Evolutionary conservation across 257 asterid genomes (phyloP), one percentile per base, ranked within the genome.

Genomic region (Nicotiana tabacum): DNA sequence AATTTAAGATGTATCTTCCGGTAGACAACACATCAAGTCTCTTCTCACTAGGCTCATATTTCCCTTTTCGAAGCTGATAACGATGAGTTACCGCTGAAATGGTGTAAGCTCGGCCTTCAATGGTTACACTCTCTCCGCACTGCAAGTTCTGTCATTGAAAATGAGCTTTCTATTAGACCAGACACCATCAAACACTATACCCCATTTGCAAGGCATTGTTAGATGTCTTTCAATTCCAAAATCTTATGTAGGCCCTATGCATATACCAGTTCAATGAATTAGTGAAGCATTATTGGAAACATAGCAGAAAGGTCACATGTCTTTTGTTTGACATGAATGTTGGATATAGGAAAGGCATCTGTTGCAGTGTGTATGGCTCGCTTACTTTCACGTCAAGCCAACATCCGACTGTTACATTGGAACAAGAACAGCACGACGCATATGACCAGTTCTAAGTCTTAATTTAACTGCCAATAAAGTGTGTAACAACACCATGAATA

Each of bases 61-160:
- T 96, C 76, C 99, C 99, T 90, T 90, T 96, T 24, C 99, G 89
- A 78, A 96, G 97, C 90, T 95, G 95, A 87, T 94, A 96, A 62
- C 97, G 94, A 85, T 94, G 95, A 66, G 98, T 94, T 82, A 95
- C 98, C 53, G 97, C 87, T 60, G 99, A 96, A 69, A 96, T 89
- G 12, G 90, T 94, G 80, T 94, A 96, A n/a, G 95, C 85, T 82
- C 90, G 89, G 58, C 97, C 98, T 88, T 94, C 98, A 80, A 92
- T 94, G 4, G 95, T 92, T 83, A 95, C 97, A 65, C 94, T 89
- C 88, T 92, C 99, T 68, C 98, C 97, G 60, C 96, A 92, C 83
- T 95, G 98, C 91, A 95, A 83, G 87, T 91, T 93, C 97, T 95
- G 95, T 56, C 85, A 85, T 9, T 62, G 17, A 62, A 64, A 32